Conservation (phyloP, 768 basidiomycete species). For the Calocera cornea region DNA sequence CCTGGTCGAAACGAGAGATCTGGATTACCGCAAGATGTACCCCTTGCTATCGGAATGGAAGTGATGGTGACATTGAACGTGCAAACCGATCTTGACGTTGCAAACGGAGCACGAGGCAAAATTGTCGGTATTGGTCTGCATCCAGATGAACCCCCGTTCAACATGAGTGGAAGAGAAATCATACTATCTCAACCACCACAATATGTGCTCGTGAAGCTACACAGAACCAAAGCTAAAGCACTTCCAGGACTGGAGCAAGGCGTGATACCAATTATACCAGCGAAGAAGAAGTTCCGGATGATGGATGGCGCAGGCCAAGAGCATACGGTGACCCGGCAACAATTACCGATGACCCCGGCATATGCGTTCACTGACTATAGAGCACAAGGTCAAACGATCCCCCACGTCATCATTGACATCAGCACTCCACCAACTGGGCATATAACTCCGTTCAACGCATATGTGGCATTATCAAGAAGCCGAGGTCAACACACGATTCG, state of each 20-base stretch:
- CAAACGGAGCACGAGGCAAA: constrained; percentile 29
- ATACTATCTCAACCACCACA: constrained; percentile 20
- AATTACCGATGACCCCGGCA: constrained; percentile 27
- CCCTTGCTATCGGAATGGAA: constrained; percentile 26
- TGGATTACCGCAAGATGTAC: neutral
- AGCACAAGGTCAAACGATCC: constrained; percentile 33
- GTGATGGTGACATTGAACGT: constrained; percentile 30
- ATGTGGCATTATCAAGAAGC: neutral
- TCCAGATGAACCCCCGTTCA: constrained; percentile 18
- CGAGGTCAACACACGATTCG: neutral
- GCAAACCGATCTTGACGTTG: constrained; percentile 28
- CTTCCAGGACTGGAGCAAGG: neutral
- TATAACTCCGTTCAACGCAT: neutral
- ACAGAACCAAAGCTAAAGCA: neutral
- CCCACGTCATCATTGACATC: neutral
- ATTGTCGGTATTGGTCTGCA: constrained; percentile 26
- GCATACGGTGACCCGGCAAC: constrained; percentile 12
- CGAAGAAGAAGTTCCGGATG: constrained; percentile 15
- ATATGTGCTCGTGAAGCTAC: constrained; percentile 18
- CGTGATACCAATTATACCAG: neutral
- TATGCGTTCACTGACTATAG: constrained; percentile 34
- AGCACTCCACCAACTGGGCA: neutral
- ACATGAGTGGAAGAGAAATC: constrained; percentile 1
- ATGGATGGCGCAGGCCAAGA: constrained; percentile 6
- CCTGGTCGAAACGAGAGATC: neutral